A percentile compares a stretch with the other conserved stretches of the same genome.
These are phyloP conservation scores for Sequoia sempervirens DNA, from an alignment of 75 land plant genomes.

Conservation along the genomic window DNA sequence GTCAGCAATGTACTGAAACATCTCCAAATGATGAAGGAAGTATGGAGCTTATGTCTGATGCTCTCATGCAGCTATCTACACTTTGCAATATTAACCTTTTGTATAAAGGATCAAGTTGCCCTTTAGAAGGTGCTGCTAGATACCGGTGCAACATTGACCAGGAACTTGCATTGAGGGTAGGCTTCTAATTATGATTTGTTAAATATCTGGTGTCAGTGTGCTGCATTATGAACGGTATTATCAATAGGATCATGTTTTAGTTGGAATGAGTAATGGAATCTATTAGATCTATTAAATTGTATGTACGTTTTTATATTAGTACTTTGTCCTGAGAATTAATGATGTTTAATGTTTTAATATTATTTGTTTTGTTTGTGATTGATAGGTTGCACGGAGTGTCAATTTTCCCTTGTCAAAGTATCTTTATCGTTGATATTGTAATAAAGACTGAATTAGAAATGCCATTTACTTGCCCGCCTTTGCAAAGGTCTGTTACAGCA, in stretches of 20 bases:
- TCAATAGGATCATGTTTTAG: neutral
- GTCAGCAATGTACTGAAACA: slow-evolving; percentile 11
- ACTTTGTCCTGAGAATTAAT: neutral
- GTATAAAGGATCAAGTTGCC: slow-evolving; percentile 73
- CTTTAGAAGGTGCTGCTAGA: slow-evolving; percentile 80
- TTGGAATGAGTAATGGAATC: no score
- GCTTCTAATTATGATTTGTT: neutral
- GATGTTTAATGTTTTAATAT: neutral
- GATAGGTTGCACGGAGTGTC: slow-evolving; percentile 77
- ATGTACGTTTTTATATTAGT: neutral
- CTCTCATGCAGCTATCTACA: slow-evolving; percentile 84
- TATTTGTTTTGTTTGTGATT: slow-evolving; percentile 8
- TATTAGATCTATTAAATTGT: neutral
- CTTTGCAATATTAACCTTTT: slow-evolving; percentile 85
- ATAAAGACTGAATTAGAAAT: neutral
- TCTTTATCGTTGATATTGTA: slow-evolving; percentile 42
- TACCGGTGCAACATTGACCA: slow-evolving; percentile 69
- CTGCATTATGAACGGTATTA: neutral
- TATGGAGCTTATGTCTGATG: slow-evolving; percentile 68
- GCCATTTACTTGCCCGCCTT: neutral
- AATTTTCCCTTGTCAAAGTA: slow-evolving; percentile 84
- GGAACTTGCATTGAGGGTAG: slow-evolving; percentile 81
- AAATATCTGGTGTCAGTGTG: neutral
- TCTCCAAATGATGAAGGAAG: slow-evolving; percentile 7
- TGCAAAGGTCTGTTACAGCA: neutral